Percentiles rank a stretch among this genome's conserved stretches.
phyloP scores from a whole-genome alignment of 306 rosid genomes.

The Gillenia trifoliata region DNA sequence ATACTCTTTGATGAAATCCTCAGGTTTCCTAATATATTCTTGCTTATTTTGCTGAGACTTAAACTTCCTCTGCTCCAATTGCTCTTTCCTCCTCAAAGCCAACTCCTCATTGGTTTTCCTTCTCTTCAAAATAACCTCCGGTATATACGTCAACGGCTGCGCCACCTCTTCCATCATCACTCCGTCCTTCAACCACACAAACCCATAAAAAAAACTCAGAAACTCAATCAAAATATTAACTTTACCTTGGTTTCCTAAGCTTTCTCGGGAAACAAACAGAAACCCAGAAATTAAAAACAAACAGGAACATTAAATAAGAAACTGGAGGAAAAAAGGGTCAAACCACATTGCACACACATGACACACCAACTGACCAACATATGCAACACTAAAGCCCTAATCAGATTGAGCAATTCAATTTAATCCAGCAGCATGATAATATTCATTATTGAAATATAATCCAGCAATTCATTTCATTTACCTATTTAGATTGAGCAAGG shows the following conservation, averaged over 20 bases:
- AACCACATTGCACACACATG: too few relatives aligned
- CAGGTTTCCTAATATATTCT: slow-evolving; percentile 64
- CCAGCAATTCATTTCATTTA: too few relatives aligned
- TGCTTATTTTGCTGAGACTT: slow-evolving; percentile 29
- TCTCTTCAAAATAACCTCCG: slow-evolving; percentile 48
- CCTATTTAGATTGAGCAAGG: too few relatives aligned
- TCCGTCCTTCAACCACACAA: slow-evolving; percentile 8
- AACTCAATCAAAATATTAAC: background rate
- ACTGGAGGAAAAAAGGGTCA: too few relatives aligned
- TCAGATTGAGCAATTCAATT: too few relatives aligned
- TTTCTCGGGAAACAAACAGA: background rate
- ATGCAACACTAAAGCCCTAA: too few relatives aligned
- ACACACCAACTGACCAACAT: too few relatives aligned
- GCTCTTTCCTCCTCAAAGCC: slow-evolving; percentile 48
- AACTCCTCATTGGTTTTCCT: slow-evolving; percentile 44
- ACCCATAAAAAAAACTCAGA: background rate
- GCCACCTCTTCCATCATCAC: slow-evolving; percentile 36
- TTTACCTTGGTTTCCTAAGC: background rate
- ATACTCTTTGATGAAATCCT: slow-evolving; percentile 62
- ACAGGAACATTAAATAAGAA: too few relatives aligned
- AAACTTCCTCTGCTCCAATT: slow-evolving; percentile 46
- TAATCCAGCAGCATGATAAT: too few relatives aligned
- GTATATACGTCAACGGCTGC: slow-evolving; percentile 28
- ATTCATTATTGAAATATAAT: too few relatives aligned
- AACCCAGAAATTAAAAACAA: too few relatives aligned